Conservation (phyloP, 768 basidiomycete genomes). For the Tulasnella calospora region DNA sequence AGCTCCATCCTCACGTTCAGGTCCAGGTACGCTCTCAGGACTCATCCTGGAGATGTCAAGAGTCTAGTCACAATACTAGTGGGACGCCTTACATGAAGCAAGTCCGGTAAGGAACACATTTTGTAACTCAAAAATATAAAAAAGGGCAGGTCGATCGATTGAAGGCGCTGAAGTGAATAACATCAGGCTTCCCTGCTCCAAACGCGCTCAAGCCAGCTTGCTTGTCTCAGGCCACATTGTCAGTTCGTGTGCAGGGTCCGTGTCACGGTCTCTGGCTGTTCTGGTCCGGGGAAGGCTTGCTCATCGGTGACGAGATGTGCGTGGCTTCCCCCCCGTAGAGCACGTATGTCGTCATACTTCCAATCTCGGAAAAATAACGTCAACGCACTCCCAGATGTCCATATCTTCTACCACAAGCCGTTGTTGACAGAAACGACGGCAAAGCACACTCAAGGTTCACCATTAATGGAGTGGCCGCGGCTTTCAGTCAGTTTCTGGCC, state of each 20-base stretch:
- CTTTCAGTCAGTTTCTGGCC: no score
- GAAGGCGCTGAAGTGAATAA: no score
- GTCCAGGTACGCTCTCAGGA: slow-evolving; percentile 32
- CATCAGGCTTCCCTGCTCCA: no score
- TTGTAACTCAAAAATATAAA: no score
- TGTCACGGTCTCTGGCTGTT: not conserved
- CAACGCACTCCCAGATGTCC: not conserved
- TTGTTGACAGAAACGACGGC: not conserved
- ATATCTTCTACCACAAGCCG: not conserved
- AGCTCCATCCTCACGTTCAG: slow-evolving; percentile 43
- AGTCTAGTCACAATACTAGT: no score
- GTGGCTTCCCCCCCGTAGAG: not conserved
- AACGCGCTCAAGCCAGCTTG: not conserved
- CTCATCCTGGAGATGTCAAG: no score
- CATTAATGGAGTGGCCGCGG: no score
- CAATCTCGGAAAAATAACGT: not conserved
- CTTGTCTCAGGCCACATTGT: not conserved
- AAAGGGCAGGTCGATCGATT: no score
- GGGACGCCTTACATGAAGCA: no score
- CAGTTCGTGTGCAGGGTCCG: not conserved
- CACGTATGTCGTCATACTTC: not conserved
- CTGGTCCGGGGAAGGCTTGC: not conserved
- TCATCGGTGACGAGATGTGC: not conserved
- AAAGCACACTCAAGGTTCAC: not conserved
- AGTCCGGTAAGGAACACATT: no score